Percentiles rank a stretch among this genome's conserved stretches.
Evolutionary conservation across 1,284 basidiomycete genomes (phyloP).

Genomic region (Ceratobasidium sp.): DNA sequence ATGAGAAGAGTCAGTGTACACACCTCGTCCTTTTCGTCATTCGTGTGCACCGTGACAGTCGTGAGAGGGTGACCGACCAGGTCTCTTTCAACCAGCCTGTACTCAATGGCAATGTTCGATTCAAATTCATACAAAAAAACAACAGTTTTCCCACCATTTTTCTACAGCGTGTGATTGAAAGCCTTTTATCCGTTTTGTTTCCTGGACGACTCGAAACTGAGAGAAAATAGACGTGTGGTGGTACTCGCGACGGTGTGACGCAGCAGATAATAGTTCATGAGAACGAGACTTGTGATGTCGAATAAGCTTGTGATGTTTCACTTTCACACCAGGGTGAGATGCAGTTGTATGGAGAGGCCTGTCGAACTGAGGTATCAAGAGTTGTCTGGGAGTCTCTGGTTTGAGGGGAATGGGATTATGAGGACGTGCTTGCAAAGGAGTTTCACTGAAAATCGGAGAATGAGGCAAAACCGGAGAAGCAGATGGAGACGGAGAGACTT

Average conservation of each 20-base stretch:
- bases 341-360: slow-evolving; percentile 23
- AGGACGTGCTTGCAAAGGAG: slow-evolving; percentile 11
- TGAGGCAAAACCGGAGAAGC: slow-evolving; percentile 33
- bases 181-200: slow-evolving; percentile 58
- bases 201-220: slow-evolving; percentile 34
- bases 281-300: slow-evolving; percentile 36
- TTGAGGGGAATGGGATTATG: slow-evolving; percentile 31
- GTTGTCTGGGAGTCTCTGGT: slow-evolving; percentile 39
- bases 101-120: slow-evolving; percentile 1
- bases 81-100: slow-evolving; percentile 77
- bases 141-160: slow-evolving; percentile 69
- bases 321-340: slow-evolving; percentile 9
- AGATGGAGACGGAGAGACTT: slow-evolving; percentile 26
- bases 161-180: slow-evolving; percentile 87
- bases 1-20: slow-evolving; percentile 42
- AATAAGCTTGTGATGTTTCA: slow-evolving; percentile 40
- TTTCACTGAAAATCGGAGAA: slow-evolving; percentile 28
- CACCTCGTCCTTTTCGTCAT: slow-evolving; percentile 74
- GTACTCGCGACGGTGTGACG: neutral
- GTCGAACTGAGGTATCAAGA: slow-evolving; percentile 43
- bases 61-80: slow-evolving; percentile 62
- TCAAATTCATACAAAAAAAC: neutral
- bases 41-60: slow-evolving; percentile 79
- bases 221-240: slow-evolving; percentile 23
- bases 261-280: slow-evolving; percentile 33